Conservation (phyloP, 2,329 filamentous ascomycete species). For the Chrysosporium queenslandicum region DNA sequence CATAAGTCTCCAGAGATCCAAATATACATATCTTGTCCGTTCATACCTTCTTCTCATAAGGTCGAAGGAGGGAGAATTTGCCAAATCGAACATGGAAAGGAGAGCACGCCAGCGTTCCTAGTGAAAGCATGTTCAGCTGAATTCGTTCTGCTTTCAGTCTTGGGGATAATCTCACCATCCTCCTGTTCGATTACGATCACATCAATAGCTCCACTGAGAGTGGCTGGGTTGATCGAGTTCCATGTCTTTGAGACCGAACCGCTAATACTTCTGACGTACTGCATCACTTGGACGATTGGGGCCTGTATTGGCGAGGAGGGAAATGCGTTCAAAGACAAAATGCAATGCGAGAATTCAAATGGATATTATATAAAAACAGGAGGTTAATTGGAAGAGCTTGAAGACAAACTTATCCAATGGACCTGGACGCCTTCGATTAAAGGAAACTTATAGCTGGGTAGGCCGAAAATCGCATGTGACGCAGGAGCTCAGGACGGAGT, state of each 20-base stretch:
- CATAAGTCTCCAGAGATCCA: background rate
- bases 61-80: conserved; percentile 90
- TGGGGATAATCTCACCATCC: conserved; percentile 52
- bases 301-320: background rate
- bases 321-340: background rate
- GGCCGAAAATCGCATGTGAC: conserved; percentile 3
- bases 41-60: conserved; percentile 79
- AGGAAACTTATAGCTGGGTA: background rate
- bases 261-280: conserved; percentile 93
- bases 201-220: conserved; percentile 94
- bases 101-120: conserved; percentile 68
- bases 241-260: conserved; percentile 96
- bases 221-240: conserved; percentile 98
- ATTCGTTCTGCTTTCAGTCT: background rate
- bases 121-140: conserved; percentile 13
- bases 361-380: too few relatives aligned
- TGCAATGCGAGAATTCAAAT: too few relatives aligned
- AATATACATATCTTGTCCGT: background rate
- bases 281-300: conserved; percentile 52
- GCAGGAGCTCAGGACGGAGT: background rate
- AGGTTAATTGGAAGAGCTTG: background rate
- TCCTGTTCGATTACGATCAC: conserved; percentile 96
- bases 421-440: background rate
- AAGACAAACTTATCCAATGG: background rate
- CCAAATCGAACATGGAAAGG: conserved; percentile 98